Conservation (phyloP, 2,329 filamentous ascomycete species). For the Alternaria longipes region DNA sequence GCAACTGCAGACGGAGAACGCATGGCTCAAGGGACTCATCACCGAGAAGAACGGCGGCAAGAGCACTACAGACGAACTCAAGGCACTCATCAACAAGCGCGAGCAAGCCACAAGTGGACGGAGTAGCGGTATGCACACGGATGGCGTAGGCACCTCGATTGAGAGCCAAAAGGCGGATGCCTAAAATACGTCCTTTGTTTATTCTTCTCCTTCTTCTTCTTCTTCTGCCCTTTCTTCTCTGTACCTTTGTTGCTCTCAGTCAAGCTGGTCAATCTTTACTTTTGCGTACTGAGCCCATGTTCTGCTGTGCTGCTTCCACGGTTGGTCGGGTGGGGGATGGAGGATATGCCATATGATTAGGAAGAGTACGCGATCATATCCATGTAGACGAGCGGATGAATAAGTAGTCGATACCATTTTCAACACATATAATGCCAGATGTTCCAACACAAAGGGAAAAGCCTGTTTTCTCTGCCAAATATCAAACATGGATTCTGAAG, state of each 20-base stretch:
- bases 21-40: conserved; percentile 62
- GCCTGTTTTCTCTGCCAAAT: not conserved
- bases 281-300: conserved; percentile 6
- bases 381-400: conserved; percentile 9
- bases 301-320: conserved; percentile 1
- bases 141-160: conserved; percentile 49
- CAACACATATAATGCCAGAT: conserved; percentile 4
- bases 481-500: not conserved
- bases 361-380: not conserved
- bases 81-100: conserved; percentile 46
- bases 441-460: not conserved
- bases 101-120: conserved; percentile 44
- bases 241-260: not conserved
- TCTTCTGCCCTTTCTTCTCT: not conserved
- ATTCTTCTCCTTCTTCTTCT: conserved; percentile 7
- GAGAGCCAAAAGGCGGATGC: conserved; percentile 42
- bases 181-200: conserved; percentile 34
- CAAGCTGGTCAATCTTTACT: not conserved
- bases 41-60: conserved; percentile 59
- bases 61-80: conserved; percentile 42
- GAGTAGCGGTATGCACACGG: conserved; percentile 49
- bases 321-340: not conserved
- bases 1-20: conserved; percentile 63
- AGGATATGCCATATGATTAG: not conserved
- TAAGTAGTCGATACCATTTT: conserved; percentile 12